Evolutionary conservation across 2,329 filamentous ascomycete species (phyloP).

Genomic region (Monosporascus sp.): DNA sequence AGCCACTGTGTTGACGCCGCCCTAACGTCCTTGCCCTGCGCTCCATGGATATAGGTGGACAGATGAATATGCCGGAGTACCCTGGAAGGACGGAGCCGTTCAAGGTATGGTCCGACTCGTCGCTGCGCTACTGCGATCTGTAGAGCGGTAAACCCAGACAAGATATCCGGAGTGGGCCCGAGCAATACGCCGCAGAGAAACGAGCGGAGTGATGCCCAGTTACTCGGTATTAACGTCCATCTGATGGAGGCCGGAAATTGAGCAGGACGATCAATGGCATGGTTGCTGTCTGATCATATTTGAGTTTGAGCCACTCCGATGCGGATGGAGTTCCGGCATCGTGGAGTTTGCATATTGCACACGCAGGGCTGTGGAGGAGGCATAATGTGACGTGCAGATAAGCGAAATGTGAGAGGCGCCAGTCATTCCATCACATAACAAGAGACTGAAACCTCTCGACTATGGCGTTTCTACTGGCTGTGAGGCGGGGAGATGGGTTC

Average conservation of each 20-base stretch:
- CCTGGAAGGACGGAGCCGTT: neutral
- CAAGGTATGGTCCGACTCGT: neutral
- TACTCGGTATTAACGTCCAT: neutral
- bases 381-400: neutral
- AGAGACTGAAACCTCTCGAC: neutral
- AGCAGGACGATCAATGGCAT: neutral
- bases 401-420: neutral
- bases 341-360: neutral
- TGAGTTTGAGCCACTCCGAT: conserved; percentile 6
- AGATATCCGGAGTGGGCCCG: neutral
- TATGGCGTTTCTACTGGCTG: neutral
- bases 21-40: no score
- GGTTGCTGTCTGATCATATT: conserved; percentile 4
- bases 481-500: neutral
- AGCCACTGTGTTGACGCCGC: no score
- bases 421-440: neutral
- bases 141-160: neutral
- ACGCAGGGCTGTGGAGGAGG: neutral
- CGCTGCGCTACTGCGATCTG: neutral
- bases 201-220: neutral
- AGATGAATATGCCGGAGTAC: no score
- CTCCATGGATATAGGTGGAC: no score
- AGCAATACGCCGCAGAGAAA: neutral
- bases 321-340: neutral
- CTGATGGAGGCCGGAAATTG: neutral